A percentile compares a stretch with the other conserved stretches of the same genome.
Evolutionary conservation across 2,329 filamentous ascomycete genomes (phyloP).

Genomic region (Salinomyces thailandicus): DNA sequence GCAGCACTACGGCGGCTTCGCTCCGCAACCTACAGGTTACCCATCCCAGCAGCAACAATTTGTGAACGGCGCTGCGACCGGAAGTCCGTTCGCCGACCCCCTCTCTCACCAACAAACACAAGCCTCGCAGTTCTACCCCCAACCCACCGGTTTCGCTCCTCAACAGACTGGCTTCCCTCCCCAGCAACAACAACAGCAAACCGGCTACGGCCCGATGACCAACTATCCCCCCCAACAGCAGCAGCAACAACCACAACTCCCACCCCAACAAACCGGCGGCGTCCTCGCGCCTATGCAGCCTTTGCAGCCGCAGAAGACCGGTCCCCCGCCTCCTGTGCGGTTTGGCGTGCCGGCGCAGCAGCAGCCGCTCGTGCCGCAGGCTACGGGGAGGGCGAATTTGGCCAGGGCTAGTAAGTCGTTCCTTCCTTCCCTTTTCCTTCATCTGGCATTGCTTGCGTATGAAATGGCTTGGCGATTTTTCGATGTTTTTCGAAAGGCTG

Average conservation of each 20-base stretch:
- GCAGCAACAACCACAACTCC: constrained; percentile 43
- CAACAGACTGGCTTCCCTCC: constrained; percentile 31
- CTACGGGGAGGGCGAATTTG: constrained; percentile 85
- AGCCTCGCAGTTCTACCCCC: constrained; percentile 40
- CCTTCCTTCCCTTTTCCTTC: constrained; percentile 6
- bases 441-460: neutral
- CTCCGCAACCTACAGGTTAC: constrained; percentile 7
- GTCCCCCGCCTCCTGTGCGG: constrained; percentile 74
- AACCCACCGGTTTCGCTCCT: constrained; percentile 24
- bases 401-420: constrained; percentile 82
- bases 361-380: constrained; percentile 72
- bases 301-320: constrained; percentile 67
- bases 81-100: constrained; percentile 48
- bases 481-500: constrained; percentile 6
- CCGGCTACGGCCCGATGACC: constrained; percentile 19
- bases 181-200: constrained; percentile 39
- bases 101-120: no score
- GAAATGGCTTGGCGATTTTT: constrained; percentile 9
- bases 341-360: constrained; percentile 68
- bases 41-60: constrained; percentile 34
- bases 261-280: constrained; percentile 43
- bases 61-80: constrained; percentile 35
- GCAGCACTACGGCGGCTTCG: constrained; percentile 4
- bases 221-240: constrained; percentile 17
- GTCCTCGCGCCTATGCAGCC: constrained; percentile 39